Percentiles rank a stretch among this genome's conserved stretches.
phyloP scores from a whole-genome alignment of 805 yeast species.

The Scheffersomyces coipomensis region DNA sequence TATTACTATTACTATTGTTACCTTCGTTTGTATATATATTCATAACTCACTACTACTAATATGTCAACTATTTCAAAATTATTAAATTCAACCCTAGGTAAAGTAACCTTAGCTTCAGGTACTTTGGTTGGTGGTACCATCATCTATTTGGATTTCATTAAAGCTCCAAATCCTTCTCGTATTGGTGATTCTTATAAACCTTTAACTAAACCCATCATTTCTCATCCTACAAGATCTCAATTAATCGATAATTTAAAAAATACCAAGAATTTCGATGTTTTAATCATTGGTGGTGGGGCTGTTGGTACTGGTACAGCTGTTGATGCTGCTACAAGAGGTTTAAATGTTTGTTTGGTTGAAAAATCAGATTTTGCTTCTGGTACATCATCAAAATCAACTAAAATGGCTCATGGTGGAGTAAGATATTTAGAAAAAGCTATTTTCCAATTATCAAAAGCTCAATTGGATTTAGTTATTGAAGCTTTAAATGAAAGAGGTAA shows the following conservation, averaged over 20 bases:
- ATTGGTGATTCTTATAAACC: conserved; percentile 37
- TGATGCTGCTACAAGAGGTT: conserved; percentile 88
- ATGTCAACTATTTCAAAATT: conserved; percentile 14
- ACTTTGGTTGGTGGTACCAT: conserved; percentile 36
- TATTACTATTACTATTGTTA: too few species aligned
- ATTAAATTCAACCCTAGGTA: conserved; percentile 24
- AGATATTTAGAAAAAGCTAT: conserved; percentile 93
- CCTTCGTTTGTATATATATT: too few species aligned
- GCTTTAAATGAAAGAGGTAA: conserved; percentile 48
- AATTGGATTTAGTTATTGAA: conserved; percentile 39
- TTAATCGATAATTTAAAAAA: conserved; percentile 46
- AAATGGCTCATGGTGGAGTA: conserved; percentile 98
- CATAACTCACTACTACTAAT: too few species aligned
- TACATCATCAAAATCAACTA: conserved; percentile 90
- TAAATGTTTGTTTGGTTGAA: conserved; percentile 84
- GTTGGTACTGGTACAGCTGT: conserved; percentile 92
- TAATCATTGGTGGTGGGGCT: conserved; percentile 95
- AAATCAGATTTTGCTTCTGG: conserved; percentile 89
- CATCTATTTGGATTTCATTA: conserved; percentile 40
- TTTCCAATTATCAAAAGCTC: conserved; percentile 87
- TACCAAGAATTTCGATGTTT: conserved; percentile 64
- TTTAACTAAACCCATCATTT: conserved; percentile 40
- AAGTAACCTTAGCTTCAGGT: conserved; percentile 28
- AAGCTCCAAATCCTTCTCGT: conserved; percentile 28
- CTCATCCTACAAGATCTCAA: conserved; percentile 58